phyloP scores from a whole-genome alignment of 495 filamentous ascomycete species.

The Trypethelium eluteriae region DNA sequence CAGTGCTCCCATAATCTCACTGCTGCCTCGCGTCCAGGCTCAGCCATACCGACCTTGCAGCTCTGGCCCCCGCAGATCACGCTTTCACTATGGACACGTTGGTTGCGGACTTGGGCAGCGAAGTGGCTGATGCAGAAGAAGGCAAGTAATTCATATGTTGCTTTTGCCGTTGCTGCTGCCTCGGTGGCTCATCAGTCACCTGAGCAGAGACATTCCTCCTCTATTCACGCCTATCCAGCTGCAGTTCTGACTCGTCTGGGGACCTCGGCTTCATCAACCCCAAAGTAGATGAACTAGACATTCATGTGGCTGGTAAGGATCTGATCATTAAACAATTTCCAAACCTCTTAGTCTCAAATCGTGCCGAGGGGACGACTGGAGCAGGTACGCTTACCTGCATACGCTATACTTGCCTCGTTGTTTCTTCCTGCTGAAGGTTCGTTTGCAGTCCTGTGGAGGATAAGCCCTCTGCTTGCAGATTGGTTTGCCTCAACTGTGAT shows the following conservation, averaged over 20 bases:
- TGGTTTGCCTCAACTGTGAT: slow-evolving; percentile 57
- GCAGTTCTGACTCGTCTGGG: neutral
- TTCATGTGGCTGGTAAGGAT: slow-evolving; percentile 61
- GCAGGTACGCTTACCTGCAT: slow-evolving; percentile 53
- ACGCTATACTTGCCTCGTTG: neutral
- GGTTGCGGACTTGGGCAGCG: slow-evolving; percentile 29
- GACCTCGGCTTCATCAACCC: slow-evolving; percentile 81
- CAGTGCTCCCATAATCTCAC: too few relatives aligned
- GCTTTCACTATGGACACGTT: slow-evolving; percentile 18
- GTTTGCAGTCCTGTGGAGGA: slow-evolving; percentile 73
- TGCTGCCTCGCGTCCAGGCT: too few relatives aligned
- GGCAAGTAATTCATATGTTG: slow-evolving; percentile 20
- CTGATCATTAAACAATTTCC: slow-evolving; percentile 82
- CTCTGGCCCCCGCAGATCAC: neutral
- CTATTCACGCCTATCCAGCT: slow-evolving; percentile 61
- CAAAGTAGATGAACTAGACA: slow-evolving; percentile 53
- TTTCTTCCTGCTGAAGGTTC: slow-evolving; percentile 8
- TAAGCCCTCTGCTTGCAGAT: slow-evolving; percentile 75
- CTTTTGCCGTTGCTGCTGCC: slow-evolving; percentile 11
- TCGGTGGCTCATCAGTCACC: neutral
- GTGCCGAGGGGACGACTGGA: slow-evolving; percentile 80
- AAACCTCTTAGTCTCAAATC: slow-evolving; percentile 64
- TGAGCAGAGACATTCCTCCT: slow-evolving; percentile 72
- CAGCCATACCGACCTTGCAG: neutral
- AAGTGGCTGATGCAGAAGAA: slow-evolving; percentile 34